Percentiles rank a stretch among this genome's conserved stretches.
These are phyloP conservation scores for Pseudogymnoascus sp. DNA, from an alignment of 2,329 filamentous ascomycete species.

Conservation along the genomic window DNA sequence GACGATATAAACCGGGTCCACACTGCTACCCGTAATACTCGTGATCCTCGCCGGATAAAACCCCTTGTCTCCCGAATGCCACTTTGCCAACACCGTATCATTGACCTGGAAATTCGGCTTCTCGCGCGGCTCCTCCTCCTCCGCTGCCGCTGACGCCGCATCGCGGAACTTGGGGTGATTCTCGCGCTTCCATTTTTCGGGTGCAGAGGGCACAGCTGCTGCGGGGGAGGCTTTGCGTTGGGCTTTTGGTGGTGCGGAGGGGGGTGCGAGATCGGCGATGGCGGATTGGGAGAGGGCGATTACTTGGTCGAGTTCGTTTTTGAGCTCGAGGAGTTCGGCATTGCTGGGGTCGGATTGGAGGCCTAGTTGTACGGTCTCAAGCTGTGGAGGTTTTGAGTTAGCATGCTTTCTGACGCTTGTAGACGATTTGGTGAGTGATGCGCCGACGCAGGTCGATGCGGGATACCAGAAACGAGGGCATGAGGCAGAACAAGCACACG, in stretches of 20 bases:
- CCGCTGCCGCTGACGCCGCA: conserved; percentile 40
- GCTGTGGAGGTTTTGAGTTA: conserved; percentile 36
- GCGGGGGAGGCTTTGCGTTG: not conserved
- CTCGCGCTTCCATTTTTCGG: conserved; percentile 71
- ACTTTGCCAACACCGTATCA: conserved; percentile 84
- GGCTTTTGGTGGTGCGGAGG: conserved; percentile 30
- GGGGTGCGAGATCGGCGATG: conserved; percentile 69
- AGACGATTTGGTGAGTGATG: not conserved
- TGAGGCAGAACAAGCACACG: not conserved
- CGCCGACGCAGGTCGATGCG: not conserved
- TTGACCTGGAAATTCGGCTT: conserved; percentile 68
- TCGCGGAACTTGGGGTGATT: conserved; percentile 72
- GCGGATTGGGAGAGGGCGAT: conserved; percentile 71
- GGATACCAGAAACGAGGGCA: not conserved
- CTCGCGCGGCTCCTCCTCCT: conserved; percentile 35
- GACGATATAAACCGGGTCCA: conserved; percentile 85
- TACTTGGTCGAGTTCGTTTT: conserved; percentile 72
- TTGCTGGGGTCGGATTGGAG: conserved; percentile 76
- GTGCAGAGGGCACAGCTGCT: conserved; percentile 43
- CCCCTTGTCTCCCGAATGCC: conserved; percentile 77
- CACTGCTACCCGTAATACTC: conserved; percentile 86
- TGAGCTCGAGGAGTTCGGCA: conserved; percentile 66
- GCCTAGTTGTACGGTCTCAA: conserved; percentile 68
- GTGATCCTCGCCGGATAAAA: conserved; percentile 93
- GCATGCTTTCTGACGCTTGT: not conserved